Percentiles rank a stretch among this genome's conserved stretches.
These are phyloP conservation scores for Picochlorum sp. DNA, from an alignment of 139 green algal genomes.

Conservation along the genomic window DNA sequence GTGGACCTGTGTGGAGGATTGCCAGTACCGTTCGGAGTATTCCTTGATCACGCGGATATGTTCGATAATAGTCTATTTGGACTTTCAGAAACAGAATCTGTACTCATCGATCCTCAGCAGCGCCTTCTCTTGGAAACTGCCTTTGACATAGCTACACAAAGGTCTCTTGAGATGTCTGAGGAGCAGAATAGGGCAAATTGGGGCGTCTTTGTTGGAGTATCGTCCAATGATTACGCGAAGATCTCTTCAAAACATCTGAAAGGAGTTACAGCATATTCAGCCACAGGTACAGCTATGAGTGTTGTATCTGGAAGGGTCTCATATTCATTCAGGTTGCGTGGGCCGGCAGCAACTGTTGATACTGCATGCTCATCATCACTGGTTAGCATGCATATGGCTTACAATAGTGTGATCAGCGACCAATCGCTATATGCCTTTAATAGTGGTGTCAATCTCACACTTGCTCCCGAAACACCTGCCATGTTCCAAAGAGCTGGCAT, in stretches of 20 bases:
- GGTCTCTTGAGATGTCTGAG: slow-evolving; percentile 7
- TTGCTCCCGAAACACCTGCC: slow-evolving; percentile 37
- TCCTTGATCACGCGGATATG: slow-evolving; percentile 30
- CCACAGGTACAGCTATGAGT: slow-evolving; percentile 34
- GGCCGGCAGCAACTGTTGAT: slow-evolving; percentile 66
- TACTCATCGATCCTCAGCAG: slow-evolving; percentile 74
- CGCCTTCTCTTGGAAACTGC: slow-evolving; percentile 55
- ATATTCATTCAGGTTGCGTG: slow-evolving; percentile 64
- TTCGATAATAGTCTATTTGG: slow-evolving; percentile 47
- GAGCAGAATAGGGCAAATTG: slow-evolving; percentile 17
- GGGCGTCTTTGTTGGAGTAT: slow-evolving; percentile 34
- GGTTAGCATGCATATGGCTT: slow-evolving; percentile 60
- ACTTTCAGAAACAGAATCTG: slow-evolving; percentile 38
- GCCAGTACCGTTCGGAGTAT: slow-evolving; percentile 48
- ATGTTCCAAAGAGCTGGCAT: slow-evolving; percentile 61
- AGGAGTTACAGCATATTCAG: slow-evolving; percentile 49
- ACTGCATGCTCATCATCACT: slow-evolving; percentile 75
- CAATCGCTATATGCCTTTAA: slow-evolving; percentile 35
- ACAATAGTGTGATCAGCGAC: slow-evolving; percentile 14
- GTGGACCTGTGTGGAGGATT: slow-evolving; percentile 8
- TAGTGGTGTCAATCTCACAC: slow-evolving; percentile 63
- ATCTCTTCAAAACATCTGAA: slow-evolving; percentile 10
- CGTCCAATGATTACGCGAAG: slow-evolving; percentile 30
- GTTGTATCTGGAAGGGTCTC: slow-evolving; percentile 66
- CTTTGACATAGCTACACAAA: slow-evolving; percentile 21